Evolutionary conservation across 768 basidiomycete genomes (phyloP).

Genomic region (Lentinula detonsa): DNA sequence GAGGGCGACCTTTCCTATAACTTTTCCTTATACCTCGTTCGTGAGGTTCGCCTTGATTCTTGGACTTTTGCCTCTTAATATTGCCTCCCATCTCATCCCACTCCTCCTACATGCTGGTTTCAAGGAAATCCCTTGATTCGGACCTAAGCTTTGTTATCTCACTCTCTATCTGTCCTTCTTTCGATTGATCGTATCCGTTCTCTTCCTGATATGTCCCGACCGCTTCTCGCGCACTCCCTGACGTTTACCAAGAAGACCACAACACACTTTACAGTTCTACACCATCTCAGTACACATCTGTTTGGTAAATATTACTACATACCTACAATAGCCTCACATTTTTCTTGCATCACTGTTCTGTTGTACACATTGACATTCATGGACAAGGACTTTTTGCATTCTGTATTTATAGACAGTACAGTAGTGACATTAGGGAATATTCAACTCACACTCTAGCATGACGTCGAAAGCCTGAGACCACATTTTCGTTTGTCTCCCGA

Average conservation of each 20-base stretch:
- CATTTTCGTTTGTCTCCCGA: too few species aligned
- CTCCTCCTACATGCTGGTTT: background rate
- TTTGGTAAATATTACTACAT: background rate
- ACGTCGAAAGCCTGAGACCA: too few species aligned
- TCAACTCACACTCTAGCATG: too few species aligned
- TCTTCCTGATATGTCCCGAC: background rate
- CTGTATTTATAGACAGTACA: background rate
- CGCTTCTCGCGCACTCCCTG: background rate
- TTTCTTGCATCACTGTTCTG: background rate
- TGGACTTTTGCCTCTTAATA: background rate
- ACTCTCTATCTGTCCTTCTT: background rate
- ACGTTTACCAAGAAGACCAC: background rate
- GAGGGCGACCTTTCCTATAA: too few species aligned
- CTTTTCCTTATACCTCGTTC: background rate
- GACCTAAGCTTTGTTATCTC: background rate
- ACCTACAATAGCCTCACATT: background rate
- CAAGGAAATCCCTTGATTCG: background rate
- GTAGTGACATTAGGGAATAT: background rate
- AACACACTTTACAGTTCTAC: background rate
- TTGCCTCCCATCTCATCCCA: background rate
- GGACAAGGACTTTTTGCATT: background rate
- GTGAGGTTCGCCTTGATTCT: background rate
- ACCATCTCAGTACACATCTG: background rate
- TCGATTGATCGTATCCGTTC: background rate
- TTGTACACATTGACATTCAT: background rate